Conservation (phyloP, 345 rosid species). For the Gossypium australe region DNA sequence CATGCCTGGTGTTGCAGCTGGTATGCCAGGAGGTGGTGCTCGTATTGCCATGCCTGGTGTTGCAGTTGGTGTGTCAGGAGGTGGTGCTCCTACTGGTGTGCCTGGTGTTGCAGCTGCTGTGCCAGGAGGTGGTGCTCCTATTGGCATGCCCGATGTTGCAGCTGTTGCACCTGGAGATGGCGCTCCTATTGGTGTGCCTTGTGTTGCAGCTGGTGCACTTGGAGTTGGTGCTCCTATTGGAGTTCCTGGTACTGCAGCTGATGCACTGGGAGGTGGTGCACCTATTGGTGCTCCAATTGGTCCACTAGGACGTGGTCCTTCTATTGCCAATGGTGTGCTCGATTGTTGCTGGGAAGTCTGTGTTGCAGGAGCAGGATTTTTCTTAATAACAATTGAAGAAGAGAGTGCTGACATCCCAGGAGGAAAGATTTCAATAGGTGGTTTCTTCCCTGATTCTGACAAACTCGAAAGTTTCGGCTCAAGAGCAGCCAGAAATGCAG, state of each 20-base stretch:
- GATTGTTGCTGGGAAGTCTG: conserved; percentile 56
- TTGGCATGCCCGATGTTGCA: not conserved
- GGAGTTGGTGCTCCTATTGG: not conserved
- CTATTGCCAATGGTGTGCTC: conserved; percentile 46
- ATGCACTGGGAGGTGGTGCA: conserved; percentile 38
- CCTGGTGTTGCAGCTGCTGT: conserved; percentile 18
- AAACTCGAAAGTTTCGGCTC: conserved; percentile 85
- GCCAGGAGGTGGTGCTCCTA: conserved; percentile 22
- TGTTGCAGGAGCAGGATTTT: conserved; percentile 45
- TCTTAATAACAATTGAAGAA: conserved; percentile 63
- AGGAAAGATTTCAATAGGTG: conserved; percentile 83
- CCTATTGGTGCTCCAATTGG: conserved; percentile 26
- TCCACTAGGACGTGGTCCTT: conserved; percentile 51
- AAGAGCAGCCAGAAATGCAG: conserved; percentile 85
- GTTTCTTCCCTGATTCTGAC: conserved; percentile 76
- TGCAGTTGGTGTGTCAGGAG: conserved; percentile 4
- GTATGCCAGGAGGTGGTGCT: not conserved
- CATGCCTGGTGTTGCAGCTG: not conserved
- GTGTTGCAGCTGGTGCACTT: not conserved
- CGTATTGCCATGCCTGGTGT: not conserved
- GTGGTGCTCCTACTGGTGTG: conserved; percentile 19
- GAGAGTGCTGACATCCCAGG: conserved; percentile 90
- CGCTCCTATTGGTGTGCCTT: not conserved
- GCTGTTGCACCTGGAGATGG: not conserved
- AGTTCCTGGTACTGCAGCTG: conserved; percentile 24